Evolutionary conservation across 805 yeast genomes (phyloP).

Genomic region (Ogataea nonfermentans): DNA sequence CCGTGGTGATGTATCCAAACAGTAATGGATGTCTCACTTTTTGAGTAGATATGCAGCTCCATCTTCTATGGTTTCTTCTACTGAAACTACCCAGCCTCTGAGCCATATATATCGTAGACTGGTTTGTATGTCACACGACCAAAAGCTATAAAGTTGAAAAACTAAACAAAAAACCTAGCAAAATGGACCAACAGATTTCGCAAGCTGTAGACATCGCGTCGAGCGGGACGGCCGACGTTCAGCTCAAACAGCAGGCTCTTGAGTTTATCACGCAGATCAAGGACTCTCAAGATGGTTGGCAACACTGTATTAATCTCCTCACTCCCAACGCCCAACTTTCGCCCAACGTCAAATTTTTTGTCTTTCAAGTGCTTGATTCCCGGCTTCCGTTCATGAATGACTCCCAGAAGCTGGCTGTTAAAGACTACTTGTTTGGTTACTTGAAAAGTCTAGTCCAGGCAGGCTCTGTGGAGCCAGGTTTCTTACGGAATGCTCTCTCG

Average conservation of each 20-base stretch:
- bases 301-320: constrained; percentile 51
- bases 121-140: constrained; percentile 8
- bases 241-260: constrained; percentile 59
- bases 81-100: too few relatives aligned
- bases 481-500: constrained; percentile 55
- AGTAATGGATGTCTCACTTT: too few relatives aligned
- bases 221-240: constrained; percentile 61
- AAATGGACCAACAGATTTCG: constrained; percentile 59
- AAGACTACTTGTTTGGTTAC: constrained; percentile 47
- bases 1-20: too few relatives aligned
- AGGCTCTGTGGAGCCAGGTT: constrained; percentile 37
- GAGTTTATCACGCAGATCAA: constrained; percentile 54
- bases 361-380: constrained; percentile 66
- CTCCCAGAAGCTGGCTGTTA: constrained; percentile 46
- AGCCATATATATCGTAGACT: too few relatives aligned
- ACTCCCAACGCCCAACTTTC: constrained; percentile 36
- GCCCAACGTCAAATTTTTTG: constrained; percentile 61
- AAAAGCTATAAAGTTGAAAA: constrained; percentile 8
- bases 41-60: too few relatives aligned
- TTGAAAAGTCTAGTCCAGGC: constrained; percentile 32
- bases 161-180: constrained; percentile 10
- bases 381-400: constrained; percentile 43
- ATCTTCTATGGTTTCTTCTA: too few relatives aligned
- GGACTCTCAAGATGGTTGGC: constrained; percentile 53
- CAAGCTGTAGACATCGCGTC: constrained; percentile 87